Evolutionary conservation across 208 protist species (phyloP).

Genomic region (Acanthamoeba healyi): DNA sequence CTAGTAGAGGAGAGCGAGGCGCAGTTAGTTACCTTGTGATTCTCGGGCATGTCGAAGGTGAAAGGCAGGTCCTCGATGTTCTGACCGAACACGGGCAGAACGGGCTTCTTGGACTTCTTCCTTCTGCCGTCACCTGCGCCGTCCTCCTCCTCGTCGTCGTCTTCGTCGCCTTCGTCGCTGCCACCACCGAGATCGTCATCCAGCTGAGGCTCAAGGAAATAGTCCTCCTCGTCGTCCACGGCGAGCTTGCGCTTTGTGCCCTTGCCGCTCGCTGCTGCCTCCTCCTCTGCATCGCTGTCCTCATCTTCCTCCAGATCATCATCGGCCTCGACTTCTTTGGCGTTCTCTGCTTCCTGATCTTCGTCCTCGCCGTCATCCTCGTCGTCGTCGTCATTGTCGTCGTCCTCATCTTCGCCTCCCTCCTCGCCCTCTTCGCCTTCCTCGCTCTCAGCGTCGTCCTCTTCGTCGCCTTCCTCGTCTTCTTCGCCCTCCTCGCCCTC

Average conservation of each 20-base stretch:
- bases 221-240: neutral
- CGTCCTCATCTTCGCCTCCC: neutral
- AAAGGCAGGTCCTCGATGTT: constrained; percentile 56
- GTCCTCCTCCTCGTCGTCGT: neutral
- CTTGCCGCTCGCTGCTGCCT: neutral
- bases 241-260: neutral
- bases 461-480: neutral
- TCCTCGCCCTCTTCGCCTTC: neutral
- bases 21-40: neutral
- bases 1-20: neutral
- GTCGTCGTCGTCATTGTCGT: neutral
- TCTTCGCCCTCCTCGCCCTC: neutral
- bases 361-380: neutral
- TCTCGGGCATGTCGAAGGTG: constrained; percentile 35
- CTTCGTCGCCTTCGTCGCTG: neutral
- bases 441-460: neutral
- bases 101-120: neutral
- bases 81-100: neutral
- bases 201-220: constrained; percentile 1
- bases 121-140: neutral
- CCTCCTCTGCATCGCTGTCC: neutral
- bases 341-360: constrained; percentile 51
- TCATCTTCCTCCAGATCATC: neutral
- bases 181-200: neutral
- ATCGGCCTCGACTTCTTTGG: neutral